phyloP scores from a whole-genome alignment of 805 yeast genomes.

The Saccharomycodes ludwigii region DNA sequence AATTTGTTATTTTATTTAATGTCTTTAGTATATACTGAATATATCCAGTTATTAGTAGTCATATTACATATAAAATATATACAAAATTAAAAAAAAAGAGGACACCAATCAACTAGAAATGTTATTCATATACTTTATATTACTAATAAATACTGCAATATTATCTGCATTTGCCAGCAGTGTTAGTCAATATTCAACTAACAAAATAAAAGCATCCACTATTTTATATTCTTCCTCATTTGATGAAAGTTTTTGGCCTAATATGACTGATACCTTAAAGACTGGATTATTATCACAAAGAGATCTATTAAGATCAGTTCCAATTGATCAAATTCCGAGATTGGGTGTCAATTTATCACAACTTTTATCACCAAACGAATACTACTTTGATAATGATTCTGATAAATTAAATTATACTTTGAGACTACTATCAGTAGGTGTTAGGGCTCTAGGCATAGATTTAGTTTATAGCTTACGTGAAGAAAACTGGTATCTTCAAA shows the following conservation, averaged over 20 bases:
- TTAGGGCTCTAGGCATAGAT: neutral
- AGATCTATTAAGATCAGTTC: conserved; percentile 29
- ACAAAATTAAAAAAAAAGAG: too few species aligned
- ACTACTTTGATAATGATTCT: neutral
- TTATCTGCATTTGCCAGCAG: too few species aligned
- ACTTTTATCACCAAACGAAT: neutral
- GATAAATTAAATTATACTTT: neutral
- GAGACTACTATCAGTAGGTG: neutral
- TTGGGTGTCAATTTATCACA: conserved; percentile 27
- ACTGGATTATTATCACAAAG: conserved; percentile 34
- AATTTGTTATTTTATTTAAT: too few species aligned
- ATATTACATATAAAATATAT: too few species aligned
- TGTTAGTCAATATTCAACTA: too few species aligned
- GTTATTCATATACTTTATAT: neutral
- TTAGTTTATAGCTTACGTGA: neutral
- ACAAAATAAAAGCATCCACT: neutral
- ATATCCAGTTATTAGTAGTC: too few species aligned
- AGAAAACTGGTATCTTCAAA: neutral
- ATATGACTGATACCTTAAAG: conserved; percentile 19
- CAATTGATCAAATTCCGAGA: conserved; percentile 28
- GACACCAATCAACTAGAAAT: neutral
- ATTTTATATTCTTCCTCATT: too few species aligned
- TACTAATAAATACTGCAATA: neutral
- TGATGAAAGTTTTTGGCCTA: conserved; percentile 18
- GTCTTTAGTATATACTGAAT: too few species aligned